These are phyloP conservation scores for Suhomyces kunorum DNA, from an alignment of 1,139 yeast genomes.

Conservation along the genomic window DNA sequence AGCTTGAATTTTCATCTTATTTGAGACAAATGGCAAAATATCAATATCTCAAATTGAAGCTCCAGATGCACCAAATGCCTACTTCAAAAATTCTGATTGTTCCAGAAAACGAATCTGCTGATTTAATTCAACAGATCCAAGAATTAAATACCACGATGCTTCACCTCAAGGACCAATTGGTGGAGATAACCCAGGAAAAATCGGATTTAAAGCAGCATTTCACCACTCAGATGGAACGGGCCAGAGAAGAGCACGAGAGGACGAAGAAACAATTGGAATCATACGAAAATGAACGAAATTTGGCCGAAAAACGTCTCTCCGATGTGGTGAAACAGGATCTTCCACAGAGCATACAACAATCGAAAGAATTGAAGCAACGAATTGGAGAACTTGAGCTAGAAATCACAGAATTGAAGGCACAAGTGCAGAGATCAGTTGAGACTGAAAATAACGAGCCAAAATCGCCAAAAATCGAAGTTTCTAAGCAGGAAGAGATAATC, in stretches of 20 bases:
- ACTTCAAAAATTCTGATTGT: not conserved
- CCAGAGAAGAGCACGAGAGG: slow-evolving; percentile 21
- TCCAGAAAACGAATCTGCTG: slow-evolving; percentile 9
- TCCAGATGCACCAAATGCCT: slow-evolving; percentile 20
- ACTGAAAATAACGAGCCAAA: not conserved
- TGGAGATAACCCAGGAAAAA: not conserved
- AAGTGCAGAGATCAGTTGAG: not conserved
- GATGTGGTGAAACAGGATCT: not conserved
- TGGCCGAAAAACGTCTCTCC: not conserved
- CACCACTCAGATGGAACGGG: slow-evolving; percentile 8
- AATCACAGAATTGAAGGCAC: not conserved
- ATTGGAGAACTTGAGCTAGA: slow-evolving; percentile 16
- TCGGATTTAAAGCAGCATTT: slow-evolving; percentile 4
- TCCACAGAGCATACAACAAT: slow-evolving; percentile 29
- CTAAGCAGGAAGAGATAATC: slow-evolving; percentile 23
- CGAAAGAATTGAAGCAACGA: slow-evolving; percentile 22
- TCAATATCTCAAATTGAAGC: slow-evolving; percentile 42
- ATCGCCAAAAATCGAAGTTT: not conserved
- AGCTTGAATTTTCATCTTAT: slow-evolving; percentile 61
- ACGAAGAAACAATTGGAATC: not conserved
- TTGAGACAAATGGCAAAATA: slow-evolving; percentile 53
- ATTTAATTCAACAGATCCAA: slow-evolving; percentile 5
- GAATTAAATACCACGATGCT: slow-evolving; percentile 8
- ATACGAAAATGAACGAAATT: not conserved
- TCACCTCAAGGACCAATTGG: not conserved